Evolutionary conservation across 768 basidiomycete genomes (phyloP), one percentile per base, ranked within the genome.

Genomic region (Pluteus cervinus): DNA sequence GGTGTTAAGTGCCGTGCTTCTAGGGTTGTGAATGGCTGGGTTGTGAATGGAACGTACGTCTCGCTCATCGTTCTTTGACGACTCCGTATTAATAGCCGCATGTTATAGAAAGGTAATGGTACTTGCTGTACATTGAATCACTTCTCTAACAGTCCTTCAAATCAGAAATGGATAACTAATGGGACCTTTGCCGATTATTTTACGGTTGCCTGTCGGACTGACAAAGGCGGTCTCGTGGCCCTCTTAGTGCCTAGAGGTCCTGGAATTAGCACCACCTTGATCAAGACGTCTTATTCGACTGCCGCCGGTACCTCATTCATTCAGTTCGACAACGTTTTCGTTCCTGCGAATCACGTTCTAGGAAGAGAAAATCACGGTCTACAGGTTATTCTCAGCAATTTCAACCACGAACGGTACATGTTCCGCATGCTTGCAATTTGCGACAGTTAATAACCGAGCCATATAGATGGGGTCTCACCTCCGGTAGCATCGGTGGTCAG

Each of bases 321-420:
- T 42, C 85, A 82, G 1, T 87, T 87, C 44, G 86, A 91, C 39
- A 69, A 88, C 39, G 90, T 85, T 24, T 78, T 76, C 43, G 89
- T 91, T 0, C 91, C 93, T 7, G 76, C 83, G 4, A 86, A 79
- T 49, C 87, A 94, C 57, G 84, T 86, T 2, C 74, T 96, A 15
- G 70, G 72, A 7, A 55, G 66, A 42, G 64, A 65, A 29, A 49
- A 52, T 28, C 49, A 49, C 33, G 75, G 86, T 20, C 48, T 62
- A 12, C 52, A 58, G 25, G 58, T 60, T 34, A 57, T 62, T 17
- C 47, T 63, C 24, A 62, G 81, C 41, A 93, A 92, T 62, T 93
- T 92, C 63, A 92, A 92, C 56, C 88, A 91, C 58, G 87, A 90
- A 56, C 79, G 84, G 53, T 88, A 76, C 76, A 80, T 36, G 84